These are phyloP conservation scores for Streptanthus diversifolius DNA, from an alignment of 345 rosid species.

Conservation along the genomic window DNA sequence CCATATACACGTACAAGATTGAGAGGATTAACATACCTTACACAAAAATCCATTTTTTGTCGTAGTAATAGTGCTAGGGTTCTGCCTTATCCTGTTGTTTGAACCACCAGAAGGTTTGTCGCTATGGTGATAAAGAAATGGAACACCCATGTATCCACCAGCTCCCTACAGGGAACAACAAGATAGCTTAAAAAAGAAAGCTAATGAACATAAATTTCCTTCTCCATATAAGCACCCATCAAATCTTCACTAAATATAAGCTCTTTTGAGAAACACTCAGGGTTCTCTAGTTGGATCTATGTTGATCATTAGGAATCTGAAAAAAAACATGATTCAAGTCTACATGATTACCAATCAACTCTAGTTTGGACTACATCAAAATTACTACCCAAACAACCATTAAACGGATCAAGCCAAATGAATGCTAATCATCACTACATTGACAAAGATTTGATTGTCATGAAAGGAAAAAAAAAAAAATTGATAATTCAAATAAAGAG, in stretches of 20 bases:
- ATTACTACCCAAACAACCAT: not conserved
- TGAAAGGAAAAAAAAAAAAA: not conserved
- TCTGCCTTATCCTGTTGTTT: conserved; percentile 25
- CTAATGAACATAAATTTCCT: not conserved
- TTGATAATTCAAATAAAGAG: not conserved
- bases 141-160: conserved; percentile 34
- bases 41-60: conserved; percentile 39
- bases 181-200: not conserved
- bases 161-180: conserved; percentile 22
- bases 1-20: not conserved
- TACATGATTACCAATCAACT: not conserved
- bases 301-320: not conserved
- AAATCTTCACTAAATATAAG: conserved; percentile 1
- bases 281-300: not conserved
- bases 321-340: not conserved
- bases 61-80: conserved; percentile 29
- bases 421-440: not conserved
- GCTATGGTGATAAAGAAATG: conserved; percentile 35
- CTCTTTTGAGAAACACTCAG: not conserved
- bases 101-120: conserved; percentile 21
- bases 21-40: conserved; percentile 31
- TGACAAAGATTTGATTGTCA: not conserved
- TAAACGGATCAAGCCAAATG: not conserved
- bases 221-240: not conserved
- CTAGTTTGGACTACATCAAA: not conserved